Base-by-base conservation (phyloP, 768 basidiomycete species). In the Trametes coccinea region DNA sequence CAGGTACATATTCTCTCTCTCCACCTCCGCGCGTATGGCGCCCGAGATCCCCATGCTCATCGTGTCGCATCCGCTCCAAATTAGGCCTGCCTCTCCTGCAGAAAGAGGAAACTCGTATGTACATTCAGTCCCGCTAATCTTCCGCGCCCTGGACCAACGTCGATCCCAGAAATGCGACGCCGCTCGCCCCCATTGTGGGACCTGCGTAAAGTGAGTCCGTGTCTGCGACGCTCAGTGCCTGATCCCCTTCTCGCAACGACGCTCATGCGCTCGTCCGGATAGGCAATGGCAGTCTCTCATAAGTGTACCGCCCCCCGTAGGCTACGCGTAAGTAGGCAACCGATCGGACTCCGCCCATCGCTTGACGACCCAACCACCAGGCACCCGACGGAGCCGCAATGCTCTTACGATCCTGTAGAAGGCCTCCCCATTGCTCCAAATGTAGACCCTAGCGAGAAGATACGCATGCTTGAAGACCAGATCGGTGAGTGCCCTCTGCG, bases 351-450 rank as follows among this genome's bases (percentile, higher is more conserved):
- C 8, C 8, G 22, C 43, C 53, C 52, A 60, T 56, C 17, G 34
- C 51, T 17, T 60, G 49, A 59, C 56, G 44, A 54, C 52, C 33
- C 27, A 31, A 16, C 52, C 40, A 63, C 22, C 67, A 92, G 90
- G 27, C 92, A 94, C 74, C 92, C 92, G n/a, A 78, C 83, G 9
- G 90, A 92, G 72, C 92, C 92, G 7, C 87, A 89, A 68, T 94
- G 92, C 68, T 84, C 84, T 9, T 94, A 94, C 71, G 92, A 94
- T 74, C 92, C 91, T 2, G 86, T 93, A 14, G 92, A 93, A 72
- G 92, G 92, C 16, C 73, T 93, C 40, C 80, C 84, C 7, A 81
- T 93, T 41, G 87, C 89, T 22, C 83, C 90, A 51, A 89, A 92
- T 61, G 85, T 82, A 11, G 89, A 93, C 72, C 90, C 90, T n/a